Evolutionary conservation across 2,329 filamentous ascomycete genomes (phyloP), one percentile per base, ranked within the genome.

Genomic region (Fusarium sublunatum): DNA sequence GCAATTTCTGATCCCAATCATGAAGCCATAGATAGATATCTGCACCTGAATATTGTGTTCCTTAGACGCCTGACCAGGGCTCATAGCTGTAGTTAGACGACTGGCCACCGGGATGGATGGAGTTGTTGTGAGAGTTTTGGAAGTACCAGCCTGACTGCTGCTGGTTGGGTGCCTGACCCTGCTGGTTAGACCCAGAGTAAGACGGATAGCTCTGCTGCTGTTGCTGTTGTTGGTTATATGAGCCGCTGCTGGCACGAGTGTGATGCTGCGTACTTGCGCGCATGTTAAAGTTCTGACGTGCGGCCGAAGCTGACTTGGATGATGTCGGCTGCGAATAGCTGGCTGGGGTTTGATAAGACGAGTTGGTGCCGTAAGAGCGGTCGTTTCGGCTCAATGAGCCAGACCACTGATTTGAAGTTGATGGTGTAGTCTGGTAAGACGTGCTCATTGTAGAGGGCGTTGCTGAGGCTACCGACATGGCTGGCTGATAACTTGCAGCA

Each of bases 61-160:
- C 15, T 55, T 40, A 56, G 10, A 52, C 53, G 41, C 54, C 61
- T 32, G 47, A 44, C 71, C 70, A 73, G 4, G 62, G 9, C 25
- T 65, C 62, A 29, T 66, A 73, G 61, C 55, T 70, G 34, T 73
- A 74, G 31, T 58, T 63, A 13, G 69, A 59, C n/a, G 64, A 53
- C 25, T 72, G 66, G 22, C 57, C 54, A n/a, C 53, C 59, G 6
- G 61, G 19, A 10, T 60, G 40, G 51, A 66, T 65, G 10, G 69
- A 64, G 29, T 22, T 45, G 41, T 36, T 67, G 25, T 62, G 60
- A 1, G 62, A 54, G 29, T 65, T 61, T 49, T 69, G 69, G n/a
- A 69, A 74, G 40, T 73, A 72, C 73, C 73, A 74, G 41, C 53
- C 47, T 7, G 61, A 29, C 28, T 66, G 51, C 45, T 50, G 64